A percentile compares a stretch with the other conserved stretches of the same genome.
Conservation (phyloP, 495 filamentous ascomycete species). For the Bacidia gigantensis region DNA sequence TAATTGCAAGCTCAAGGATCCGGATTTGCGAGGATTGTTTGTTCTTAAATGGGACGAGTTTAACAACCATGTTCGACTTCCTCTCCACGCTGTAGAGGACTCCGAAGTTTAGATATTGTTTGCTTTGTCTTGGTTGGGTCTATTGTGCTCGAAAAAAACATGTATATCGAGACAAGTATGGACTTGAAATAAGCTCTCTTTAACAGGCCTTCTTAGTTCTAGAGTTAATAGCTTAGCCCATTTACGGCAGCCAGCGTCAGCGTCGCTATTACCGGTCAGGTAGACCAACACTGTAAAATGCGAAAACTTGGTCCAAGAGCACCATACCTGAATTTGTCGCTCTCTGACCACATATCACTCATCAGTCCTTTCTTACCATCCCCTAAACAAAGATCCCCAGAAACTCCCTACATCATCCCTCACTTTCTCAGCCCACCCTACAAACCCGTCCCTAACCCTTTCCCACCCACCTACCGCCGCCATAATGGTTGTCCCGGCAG, state of each 20-base stretch:
- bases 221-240: not conserved
- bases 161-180: not conserved
- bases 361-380: not conserved
- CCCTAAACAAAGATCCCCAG: not conserved
- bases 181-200: conserved; percentile 2
- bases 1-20: conserved; percentile 26
- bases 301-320: not conserved
- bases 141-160: conserved; percentile 6
- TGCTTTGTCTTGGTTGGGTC: conserved; percentile 4
- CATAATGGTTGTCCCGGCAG: not conserved
- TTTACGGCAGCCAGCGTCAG: not conserved
- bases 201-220: not conserved
- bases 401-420: not conserved
- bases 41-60: conserved; percentile 23
- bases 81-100: conserved; percentile 14
- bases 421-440: not conserved
- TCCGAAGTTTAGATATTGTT: conserved; percentile 5
- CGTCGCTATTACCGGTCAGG: not conserved
- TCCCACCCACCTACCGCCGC: not conserved
- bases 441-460: not conserved
- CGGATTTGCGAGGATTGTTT: conserved; percentile 20
- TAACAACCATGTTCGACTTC: conserved; percentile 22
- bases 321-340: not conserved
- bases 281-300: not conserved
- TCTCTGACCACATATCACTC: not conserved